Evolutionary conservation across 73 alveolate genomes (phyloP), one percentile per base, ranked within the genome.

Genomic region (Uronychia setigera): DNA sequence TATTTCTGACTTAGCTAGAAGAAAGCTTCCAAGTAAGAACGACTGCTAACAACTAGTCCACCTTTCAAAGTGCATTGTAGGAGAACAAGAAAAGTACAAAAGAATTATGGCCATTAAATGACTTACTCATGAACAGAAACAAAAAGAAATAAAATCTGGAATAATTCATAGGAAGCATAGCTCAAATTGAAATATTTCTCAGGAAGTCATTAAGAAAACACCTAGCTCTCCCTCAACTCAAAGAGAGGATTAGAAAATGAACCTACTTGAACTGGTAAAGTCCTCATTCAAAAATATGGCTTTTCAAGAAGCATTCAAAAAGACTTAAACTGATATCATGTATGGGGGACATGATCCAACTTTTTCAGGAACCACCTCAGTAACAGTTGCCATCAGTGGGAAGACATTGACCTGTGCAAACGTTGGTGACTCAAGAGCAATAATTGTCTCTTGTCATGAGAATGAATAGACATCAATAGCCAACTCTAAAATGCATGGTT

Each of bases 401-500:
- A 84, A 88, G 79, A 91, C 85, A 80, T 76, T 95, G n/a, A 93
- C 89, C 74, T 93, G 94, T 74, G 97, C 97, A 58, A 95, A 95
- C 77, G 94, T 93, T 31, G 98, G 98, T 19, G 98, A 95, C 87
- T 92, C 97, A 26, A 77, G 99, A 32, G 95, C 91, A 14, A 82
- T 95, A 35, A 87, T 93, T 14, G 92, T 95, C 85, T 80, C 96
- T 58, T n/a, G n/a, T n/a, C n/a, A n/a, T n/a, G n/a, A n/a, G n/a
- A n/a, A n/a, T n/a, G n/a, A n/a, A n/a, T n/a, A n/a, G n/a, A n/a
- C n/a, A n/a, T n/a, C n/a, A n/a, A n/a, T n/a, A n/a, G n/a, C n/a
- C n/a, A n/a, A n/a, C n/a, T n/a, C n/a, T n/a, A n/a, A n/a, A n/a
- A n/a, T n/a, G n/a, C n/a, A n/a, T n/a, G n/a, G n/a, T n/a, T n/a